phyloP scores from a whole-genome alignment of 2,329 filamentous ascomycete genomes.

The Coniella lustricola region DNA sequence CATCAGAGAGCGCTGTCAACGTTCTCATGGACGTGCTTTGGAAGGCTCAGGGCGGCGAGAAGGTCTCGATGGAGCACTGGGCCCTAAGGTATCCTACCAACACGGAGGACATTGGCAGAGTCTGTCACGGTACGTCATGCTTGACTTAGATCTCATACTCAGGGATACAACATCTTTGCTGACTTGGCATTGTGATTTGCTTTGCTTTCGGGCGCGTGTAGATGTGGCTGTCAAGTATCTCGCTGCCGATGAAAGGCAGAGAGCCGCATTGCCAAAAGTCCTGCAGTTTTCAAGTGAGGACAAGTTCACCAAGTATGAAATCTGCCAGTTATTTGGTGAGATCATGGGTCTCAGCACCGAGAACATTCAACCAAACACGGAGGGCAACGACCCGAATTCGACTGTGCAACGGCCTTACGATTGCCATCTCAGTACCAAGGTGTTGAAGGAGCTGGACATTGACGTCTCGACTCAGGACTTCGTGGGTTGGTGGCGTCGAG shows the following conservation, averaged over 20 bases:
- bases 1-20: slow-evolving; percentile 77
- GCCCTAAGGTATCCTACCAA: slow-evolving; percentile 80
- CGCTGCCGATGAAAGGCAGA: slow-evolving; percentile 30
- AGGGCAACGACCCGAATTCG: slow-evolving; percentile 65
- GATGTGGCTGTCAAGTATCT: slow-evolving; percentile 69
- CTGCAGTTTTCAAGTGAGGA: slow-evolving; percentile 87
- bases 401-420: slow-evolving; percentile 77
- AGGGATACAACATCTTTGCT: slow-evolving; percentile 6
- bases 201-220: slow-evolving; percentile 22
- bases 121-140: slow-evolving; percentile 54
- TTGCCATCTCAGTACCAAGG: slow-evolving; percentile 75
- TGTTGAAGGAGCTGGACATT: slow-evolving; percentile 65
- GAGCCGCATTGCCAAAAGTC: slow-evolving; percentile 54
- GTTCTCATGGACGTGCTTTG: slow-evolving; percentile 68
- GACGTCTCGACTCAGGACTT: slow-evolving; percentile 70
- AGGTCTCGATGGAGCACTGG: slow-evolving; percentile 80
- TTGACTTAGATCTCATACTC: slow-evolving; percentile 2
- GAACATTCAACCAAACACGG: slow-evolving; percentile 60
- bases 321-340: slow-evolving; percentile 69
- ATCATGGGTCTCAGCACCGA: slow-evolving; percentile 69
- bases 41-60: slow-evolving; percentile 60
- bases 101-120: slow-evolving; percentile 76
- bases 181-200: no score
- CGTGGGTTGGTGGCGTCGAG: slow-evolving; percentile 69
- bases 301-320: slow-evolving; percentile 82